phyloP scores from a whole-genome alignment of 2,329 filamentous ascomycete genomes.

The Daldinia sp. region DNA sequence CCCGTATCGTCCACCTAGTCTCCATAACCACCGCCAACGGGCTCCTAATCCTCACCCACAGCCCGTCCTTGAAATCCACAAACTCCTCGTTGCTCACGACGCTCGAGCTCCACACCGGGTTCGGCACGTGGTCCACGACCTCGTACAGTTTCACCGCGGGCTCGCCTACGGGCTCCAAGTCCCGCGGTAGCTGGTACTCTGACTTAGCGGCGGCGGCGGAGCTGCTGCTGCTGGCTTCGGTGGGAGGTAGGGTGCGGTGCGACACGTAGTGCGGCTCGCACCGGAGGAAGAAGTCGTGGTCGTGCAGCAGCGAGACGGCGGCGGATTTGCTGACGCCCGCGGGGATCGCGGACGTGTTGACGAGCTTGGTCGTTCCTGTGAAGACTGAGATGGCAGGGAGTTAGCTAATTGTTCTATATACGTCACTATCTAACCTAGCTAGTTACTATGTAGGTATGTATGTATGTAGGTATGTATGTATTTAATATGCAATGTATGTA shows the following conservation, averaged over 20 bases:
- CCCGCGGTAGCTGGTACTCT: conserved; percentile 44
- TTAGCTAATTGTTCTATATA: conserved; percentile 2
- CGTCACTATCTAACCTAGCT: not conserved
- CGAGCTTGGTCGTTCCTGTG: conserved; percentile 57
- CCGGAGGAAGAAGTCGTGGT: conserved; percentile 64
- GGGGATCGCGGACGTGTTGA: conserved; percentile 60
- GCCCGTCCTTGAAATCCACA: conserved; percentile 60
- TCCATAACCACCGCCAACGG: conserved; percentile 66
- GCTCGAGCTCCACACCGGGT: conserved; percentile 67
- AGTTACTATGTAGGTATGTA: not conserved
- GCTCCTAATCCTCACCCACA: conserved; percentile 65
- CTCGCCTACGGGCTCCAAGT: conserved; percentile 43
- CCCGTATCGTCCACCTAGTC: conserved; percentile 59
- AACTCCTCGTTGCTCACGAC: conserved; percentile 68
- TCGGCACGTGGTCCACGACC: conserved; percentile 65
- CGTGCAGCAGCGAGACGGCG: conserved; percentile 60
- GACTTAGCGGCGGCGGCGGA: conserved; percentile 46
- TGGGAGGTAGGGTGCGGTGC: conserved; percentile 47
- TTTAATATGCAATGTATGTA: not conserved
- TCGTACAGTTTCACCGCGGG: conserved; percentile 56
- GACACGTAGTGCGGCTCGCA: conserved; percentile 65
- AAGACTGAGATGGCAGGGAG: conserved; percentile 53
- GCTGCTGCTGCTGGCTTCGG: conserved; percentile 31
- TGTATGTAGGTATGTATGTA: not conserved
- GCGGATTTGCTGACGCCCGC: conserved; percentile 32